phyloP scores from a whole-genome alignment of 306 rosid genomes.

The Cicer yamashitae region DNA sequence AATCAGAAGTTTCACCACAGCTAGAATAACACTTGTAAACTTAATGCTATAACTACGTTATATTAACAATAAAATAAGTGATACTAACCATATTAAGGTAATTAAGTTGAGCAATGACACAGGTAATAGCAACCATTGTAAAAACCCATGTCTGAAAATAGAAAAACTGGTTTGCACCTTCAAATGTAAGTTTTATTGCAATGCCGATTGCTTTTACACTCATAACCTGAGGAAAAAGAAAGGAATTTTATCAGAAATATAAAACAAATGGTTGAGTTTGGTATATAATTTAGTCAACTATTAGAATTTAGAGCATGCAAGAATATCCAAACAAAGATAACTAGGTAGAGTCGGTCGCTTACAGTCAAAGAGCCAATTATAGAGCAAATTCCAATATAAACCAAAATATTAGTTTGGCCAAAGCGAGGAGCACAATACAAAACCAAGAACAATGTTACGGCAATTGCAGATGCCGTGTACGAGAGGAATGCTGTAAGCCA shows the following conservation, averaged over 20 bases:
- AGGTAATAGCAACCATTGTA: slow-evolving; percentile 71
- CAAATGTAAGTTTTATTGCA: slow-evolving; percentile 84
- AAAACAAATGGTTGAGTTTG: slow-evolving; percentile 17
- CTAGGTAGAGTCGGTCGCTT: slow-evolving; percentile 39
- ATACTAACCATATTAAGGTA: slow-evolving; percentile 79
- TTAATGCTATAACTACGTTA: background rate
- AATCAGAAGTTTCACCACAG: slow-evolving; percentile 22
- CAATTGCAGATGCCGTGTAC: slow-evolving; percentile 73
- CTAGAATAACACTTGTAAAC: background rate
- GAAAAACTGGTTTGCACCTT: slow-evolving; percentile 72
- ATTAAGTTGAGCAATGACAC: slow-evolving; percentile 78
- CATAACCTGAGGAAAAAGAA: slow-evolving; percentile 68
- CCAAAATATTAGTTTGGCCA: slow-evolving; percentile 81
- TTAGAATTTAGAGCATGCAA: slow-evolving; percentile 3
- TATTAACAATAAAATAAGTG: background rate
- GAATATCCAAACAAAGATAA: slow-evolving; percentile 13
- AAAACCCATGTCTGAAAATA: slow-evolving; percentile 87
- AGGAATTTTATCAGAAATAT: slow-evolving; percentile 20
- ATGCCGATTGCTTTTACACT: slow-evolving; percentile 88
- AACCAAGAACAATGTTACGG: slow-evolving; percentile 68
- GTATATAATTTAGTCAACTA: slow-evolving; percentile 5
- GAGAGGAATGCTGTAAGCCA: slow-evolving; percentile 75
- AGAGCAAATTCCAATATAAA: slow-evolving; percentile 83
- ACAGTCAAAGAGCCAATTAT: slow-evolving; percentile 84
- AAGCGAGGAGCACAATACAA: slow-evolving; percentile 78